Evolutionary conservation across 768 basidiomycete genomes (phyloP).

Genomic region (Mycena sanguinolenta): DNA sequence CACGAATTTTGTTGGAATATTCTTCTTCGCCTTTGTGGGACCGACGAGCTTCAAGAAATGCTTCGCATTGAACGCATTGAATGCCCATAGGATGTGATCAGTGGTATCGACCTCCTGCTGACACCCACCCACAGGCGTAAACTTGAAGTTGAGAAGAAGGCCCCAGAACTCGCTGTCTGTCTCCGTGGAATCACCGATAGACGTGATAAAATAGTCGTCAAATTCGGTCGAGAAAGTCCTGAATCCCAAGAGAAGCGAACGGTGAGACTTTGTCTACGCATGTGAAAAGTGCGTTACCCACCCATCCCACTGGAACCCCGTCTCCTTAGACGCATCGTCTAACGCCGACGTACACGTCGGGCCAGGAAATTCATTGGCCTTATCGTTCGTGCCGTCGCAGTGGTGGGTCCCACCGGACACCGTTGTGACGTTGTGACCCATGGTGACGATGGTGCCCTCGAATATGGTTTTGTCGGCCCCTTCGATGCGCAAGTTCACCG

Average conservation of each 20-base stretch:
- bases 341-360: constrained; percentile 60
- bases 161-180: constrained; percentile 53
- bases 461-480: constrained; percentile 54
- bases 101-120: constrained; percentile 49
- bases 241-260: background rate
- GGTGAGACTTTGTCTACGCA: background rate
- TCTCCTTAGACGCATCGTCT: constrained; percentile 52
- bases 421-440: constrained; percentile 57
- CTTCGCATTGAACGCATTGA: constrained; percentile 50
- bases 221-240: constrained; percentile 52
- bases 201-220: constrained; percentile 59
- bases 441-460: constrained; percentile 53
- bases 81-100: constrained; percentile 55
- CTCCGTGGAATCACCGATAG: constrained; percentile 49
- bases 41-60: constrained; percentile 54
- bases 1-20: constrained; percentile 46
- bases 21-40: constrained; percentile 39
- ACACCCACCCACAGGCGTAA: constrained; percentile 55
- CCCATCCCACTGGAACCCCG: constrained; percentile 57
- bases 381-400: constrained; percentile 60
- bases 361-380: constrained; percentile 49
- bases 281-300: constrained; percentile 31
- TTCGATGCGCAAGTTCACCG: constrained; percentile 53
- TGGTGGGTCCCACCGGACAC: constrained; percentile 53
- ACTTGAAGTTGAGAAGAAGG: constrained; percentile 50